A percentile compares a stretch with the other conserved stretches of the same genome.
These are phyloP conservation scores for Fonsecaea monophora DNA, from an alignment of 2,329 filamentous ascomycete genomes.

Conservation along the genomic window DNA sequence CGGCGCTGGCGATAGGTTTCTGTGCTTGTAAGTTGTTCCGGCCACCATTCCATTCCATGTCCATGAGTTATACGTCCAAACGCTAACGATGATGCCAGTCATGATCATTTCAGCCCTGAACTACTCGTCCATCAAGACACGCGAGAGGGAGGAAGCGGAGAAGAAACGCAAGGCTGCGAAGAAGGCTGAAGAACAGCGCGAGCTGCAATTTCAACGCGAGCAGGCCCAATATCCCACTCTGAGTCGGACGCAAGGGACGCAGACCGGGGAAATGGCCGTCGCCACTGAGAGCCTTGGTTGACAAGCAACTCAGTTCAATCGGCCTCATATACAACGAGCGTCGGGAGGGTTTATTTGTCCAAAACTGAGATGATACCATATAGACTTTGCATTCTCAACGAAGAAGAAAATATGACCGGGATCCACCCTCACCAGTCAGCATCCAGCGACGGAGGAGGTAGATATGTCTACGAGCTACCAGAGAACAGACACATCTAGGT, in stretches of 20 bases:
- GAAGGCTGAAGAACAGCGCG: slow-evolving; percentile 40
- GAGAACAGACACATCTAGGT: no score
- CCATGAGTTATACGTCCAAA: neutral
- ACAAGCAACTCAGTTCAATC: neutral
- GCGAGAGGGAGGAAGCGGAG: slow-evolving; percentile 46
- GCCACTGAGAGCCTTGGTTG: slow-evolving; percentile 12
- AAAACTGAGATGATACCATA: slow-evolving; percentile 4
- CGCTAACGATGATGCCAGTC: slow-evolving; percentile 42
- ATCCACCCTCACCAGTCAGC: neutral
- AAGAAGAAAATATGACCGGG: neutral
- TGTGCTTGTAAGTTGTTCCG: slow-evolving; percentile 54
- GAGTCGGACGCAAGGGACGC: slow-evolving; percentile 33
- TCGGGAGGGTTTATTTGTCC: neutral
- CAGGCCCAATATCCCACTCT: slow-evolving; percentile 28
- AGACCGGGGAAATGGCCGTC: slow-evolving; percentile 27
- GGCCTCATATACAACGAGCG: neutral
- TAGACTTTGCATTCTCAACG: neutral
- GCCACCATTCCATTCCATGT: no score
- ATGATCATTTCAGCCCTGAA: slow-evolving; percentile 58
- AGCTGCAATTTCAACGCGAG: slow-evolving; percentile 16
- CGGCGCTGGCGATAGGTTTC: slow-evolving; percentile 64
- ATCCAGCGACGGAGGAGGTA: neutral
- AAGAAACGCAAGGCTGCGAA: slow-evolving; percentile 46
- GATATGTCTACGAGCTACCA: neutral
- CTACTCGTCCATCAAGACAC: slow-evolving; percentile 49